A percentile compares a stretch with the other conserved stretches of the same genome.
These are phyloP conservation scores for Liquidambar formosana DNA, from an alignment of 164 flowering plant genomes.

Conservation along the genomic window DNA sequence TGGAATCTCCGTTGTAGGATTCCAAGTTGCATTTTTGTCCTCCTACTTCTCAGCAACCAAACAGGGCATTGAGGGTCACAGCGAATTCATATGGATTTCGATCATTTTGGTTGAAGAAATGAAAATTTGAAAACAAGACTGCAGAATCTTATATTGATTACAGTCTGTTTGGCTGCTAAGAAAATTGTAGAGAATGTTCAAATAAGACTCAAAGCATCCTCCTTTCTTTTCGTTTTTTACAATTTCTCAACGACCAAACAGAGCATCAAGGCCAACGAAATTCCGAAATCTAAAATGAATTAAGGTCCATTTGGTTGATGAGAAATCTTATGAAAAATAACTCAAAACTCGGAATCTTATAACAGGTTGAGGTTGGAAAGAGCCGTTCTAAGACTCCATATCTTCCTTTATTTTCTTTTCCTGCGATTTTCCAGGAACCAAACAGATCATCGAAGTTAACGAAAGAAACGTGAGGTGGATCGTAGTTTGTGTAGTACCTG, in stretches of 20 bases:
- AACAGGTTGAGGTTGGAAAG: neutral
- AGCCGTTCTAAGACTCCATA: neutral
- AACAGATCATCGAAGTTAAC: neutral
- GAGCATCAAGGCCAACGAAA: neutral
- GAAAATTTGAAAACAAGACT: too few species aligned
- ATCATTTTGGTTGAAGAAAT: too few species aligned
- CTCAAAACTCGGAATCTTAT: neutral
- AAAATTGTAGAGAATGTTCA: neutral
- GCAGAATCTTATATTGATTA: neutral
- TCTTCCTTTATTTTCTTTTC: neutral
- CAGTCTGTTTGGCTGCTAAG: neutral
- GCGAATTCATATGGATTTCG: too few species aligned
- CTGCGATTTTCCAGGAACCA: neutral
- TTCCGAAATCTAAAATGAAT: too few species aligned
- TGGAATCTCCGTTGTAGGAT: too few species aligned
- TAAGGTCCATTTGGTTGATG: too few species aligned
- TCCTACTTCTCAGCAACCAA: too few species aligned
- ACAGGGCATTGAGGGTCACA: too few species aligned
- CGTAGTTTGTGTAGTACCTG: slow-evolving; percentile 17
- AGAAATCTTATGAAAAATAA: too few species aligned
- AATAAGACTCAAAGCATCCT: neutral
- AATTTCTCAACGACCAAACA: neutral
- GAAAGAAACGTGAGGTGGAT: neutral
- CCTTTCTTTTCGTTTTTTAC: too few species aligned
- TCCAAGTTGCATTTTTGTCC: too few species aligned